phyloP scores from a whole-genome alignment of 352 stramenopile species.

The Phytophthora macrochlamydospora region DNA sequence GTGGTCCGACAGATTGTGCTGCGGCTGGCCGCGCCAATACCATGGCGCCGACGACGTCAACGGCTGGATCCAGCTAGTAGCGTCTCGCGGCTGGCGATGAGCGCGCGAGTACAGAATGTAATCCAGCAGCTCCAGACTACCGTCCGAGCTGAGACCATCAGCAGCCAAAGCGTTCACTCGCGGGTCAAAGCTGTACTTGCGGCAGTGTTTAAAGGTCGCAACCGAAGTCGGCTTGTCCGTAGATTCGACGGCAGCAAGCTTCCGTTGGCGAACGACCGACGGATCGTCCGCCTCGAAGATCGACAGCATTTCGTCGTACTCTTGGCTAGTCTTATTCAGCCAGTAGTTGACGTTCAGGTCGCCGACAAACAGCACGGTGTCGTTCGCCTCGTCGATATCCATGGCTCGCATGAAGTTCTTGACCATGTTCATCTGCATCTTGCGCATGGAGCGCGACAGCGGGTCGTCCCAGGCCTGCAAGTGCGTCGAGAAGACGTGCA shows the following conservation, averaged over 20 bases:
- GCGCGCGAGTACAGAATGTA: conserved; percentile 69
- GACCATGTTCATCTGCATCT: conserved; percentile 74
- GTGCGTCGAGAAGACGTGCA: conserved; percentile 81
- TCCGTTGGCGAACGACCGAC: conserved; percentile 30
- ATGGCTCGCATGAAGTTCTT: conserved; percentile 56
- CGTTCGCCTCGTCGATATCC: conserved; percentile 62
- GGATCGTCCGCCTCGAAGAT: conserved; percentile 64
- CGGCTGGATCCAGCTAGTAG: conserved; percentile 67
- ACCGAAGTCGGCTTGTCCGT: conserved; percentile 26
- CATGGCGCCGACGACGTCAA: conserved; percentile 56
- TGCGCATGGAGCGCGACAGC: conserved; percentile 54
- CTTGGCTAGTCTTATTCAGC: conserved; percentile 70
- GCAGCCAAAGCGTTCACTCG: conserved; percentile 71
- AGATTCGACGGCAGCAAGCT: conserved; percentile 21
- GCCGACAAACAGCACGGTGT: conserved; percentile 65
- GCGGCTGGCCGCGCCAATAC: conserved; percentile 60
- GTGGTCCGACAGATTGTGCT: conserved; percentile 82
- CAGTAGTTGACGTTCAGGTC: conserved; percentile 84
- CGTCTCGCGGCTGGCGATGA: conserved; percentile 59
- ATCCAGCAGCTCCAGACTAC: conserved; percentile 74
- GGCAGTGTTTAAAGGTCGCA: conserved; percentile 40
- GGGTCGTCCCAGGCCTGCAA: conserved; percentile 80
- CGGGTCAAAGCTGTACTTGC: conserved; percentile 75
- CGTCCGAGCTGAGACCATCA: conserved; percentile 72
- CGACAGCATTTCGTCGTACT: conserved; percentile 85